Base-by-base conservation (phyloP, 2,329 filamentous ascomycete species). In the Penicillium nordicum region DNA sequence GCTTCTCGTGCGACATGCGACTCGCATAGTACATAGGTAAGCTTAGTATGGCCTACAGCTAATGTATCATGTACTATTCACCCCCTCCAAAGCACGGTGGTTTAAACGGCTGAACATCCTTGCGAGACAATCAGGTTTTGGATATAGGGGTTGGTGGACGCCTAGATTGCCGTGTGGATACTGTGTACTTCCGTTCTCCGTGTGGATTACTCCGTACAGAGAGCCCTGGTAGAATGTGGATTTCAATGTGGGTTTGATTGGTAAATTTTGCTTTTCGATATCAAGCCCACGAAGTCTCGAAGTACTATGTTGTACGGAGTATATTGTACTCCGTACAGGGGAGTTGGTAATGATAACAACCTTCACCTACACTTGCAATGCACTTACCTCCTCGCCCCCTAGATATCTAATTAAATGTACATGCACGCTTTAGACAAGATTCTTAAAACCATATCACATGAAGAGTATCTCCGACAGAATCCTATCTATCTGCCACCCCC, bases 401-500 rank as follows among this genome's bases (percentile, higher is more conserved):
- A 25, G 32, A 16, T 21, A 34, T 49, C 37, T 42, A 36, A 54
- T 50, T 37, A 50, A 54, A 27, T 38, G 30, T n/a, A 32, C 38
- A 49, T 37, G 42, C 21, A 34, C 18, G 9, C 51, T 42, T 7
- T 16, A n/a, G 16, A 6, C 27, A 18, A 25, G 21, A 30, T 43
- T 9, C 30, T 36, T 34, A 29, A 27, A 14, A n/a, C 29, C 25
- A 53, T 49, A 54, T 59, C 41, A 46, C 14, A 56, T 32, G 36
- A 21, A 34, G 12, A 5, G 23, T 18, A 16, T 18, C 18, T 16
- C 10, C n/a, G 27, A 12, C n/a, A 6, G 16, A 34, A 43, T 52
- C 34, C 21, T 34, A 51, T 52, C 27, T 41, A 46, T 45, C 47
- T 51, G 53, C 53, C 53, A 50, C 51, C 58, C 62, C 62, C 62